Percentiles rank a stretch among this genome's conserved stretches.
phyloP scores from a whole-genome alignment of 768 basidiomycete species.

The Dioszegia crocea region DNA sequence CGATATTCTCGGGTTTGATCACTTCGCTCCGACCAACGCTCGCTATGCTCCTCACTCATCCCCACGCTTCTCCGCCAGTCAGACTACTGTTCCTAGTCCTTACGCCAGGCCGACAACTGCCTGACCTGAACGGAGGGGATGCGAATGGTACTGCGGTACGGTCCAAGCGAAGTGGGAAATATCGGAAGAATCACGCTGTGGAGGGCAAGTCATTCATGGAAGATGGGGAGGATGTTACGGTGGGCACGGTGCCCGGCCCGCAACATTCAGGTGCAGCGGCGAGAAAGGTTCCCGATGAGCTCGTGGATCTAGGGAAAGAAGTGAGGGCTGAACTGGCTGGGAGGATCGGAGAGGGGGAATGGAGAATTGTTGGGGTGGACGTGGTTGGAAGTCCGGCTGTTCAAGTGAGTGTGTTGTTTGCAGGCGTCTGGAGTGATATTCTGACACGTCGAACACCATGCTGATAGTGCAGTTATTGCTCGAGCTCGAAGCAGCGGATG shows the following conservation, averaged over 20 bases:
- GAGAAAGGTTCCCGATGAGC: constrained; percentile 54
- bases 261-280: constrained; percentile 7
- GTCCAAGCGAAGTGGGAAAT: constrained; percentile 79
- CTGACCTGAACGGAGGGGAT: constrained; percentile 47
- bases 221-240: constrained; percentile 48
- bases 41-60: constrained; percentile 67
- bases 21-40: constrained; percentile 58
- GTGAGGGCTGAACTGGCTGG: constrained; percentile 54
- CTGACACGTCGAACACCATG: too few species aligned
- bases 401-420: constrained; percentile 42
- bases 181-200: constrained; percentile 72
- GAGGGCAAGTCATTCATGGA: constrained; percentile 71
- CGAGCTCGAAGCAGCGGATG: constrained; percentile 71
- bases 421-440: too few species aligned
- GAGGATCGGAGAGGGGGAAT: constrained; percentile 37
- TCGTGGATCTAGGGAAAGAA: constrained; percentile 57
- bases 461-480: constrained; percentile 63
- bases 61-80: constrained; percentile 85
- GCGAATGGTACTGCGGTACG: constrained; percentile 53
- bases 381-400: constrained; percentile 45
- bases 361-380: constrained; percentile 46
- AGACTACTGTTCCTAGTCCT: constrained; percentile 73
- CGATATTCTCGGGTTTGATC: constrained; percentile 35
- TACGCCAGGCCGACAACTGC: constrained; percentile 57
- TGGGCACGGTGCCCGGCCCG: constrained; percentile 32